Evolutionary conservation across 768 basidiomycete genomes (phyloP).

Genomic region (Kondoa subrosea): DNA sequence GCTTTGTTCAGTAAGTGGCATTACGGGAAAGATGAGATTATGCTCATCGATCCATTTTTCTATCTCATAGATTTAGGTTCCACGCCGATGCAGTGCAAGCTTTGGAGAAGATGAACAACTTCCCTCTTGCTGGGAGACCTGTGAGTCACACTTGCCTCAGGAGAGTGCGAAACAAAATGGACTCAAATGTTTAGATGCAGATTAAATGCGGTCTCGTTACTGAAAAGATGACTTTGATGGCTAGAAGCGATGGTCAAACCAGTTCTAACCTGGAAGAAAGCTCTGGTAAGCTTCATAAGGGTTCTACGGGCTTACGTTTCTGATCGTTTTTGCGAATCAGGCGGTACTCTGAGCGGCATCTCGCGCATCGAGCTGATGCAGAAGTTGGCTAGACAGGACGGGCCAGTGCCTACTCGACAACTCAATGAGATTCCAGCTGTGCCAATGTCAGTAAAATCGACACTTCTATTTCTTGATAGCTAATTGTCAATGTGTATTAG

Average conservation of each 20-base stretch:
- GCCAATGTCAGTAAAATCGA: constrained; percentile 21
- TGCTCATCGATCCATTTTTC: not conserved
- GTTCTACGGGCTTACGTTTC: not conserved
- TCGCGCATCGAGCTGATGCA: constrained; percentile 99
- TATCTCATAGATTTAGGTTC: constrained; percentile 59
- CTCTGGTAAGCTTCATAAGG: not conserved
- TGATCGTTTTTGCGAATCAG: constrained; percentile 34
- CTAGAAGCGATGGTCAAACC: not conserved
- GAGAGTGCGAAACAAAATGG: not conserved
- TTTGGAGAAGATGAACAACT: constrained; percentile 95
- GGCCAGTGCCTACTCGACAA: no score
- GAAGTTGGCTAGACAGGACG: constrained; percentile 92
- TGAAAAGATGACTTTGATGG: constrained; percentile 18
- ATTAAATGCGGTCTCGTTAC: constrained; percentile 24
- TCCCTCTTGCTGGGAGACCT: constrained; percentile 76
- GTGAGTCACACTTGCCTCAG: not conserved
- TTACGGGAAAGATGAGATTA: not conserved
- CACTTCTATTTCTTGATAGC: constrained; percentile 4
- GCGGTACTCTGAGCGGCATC: constrained; percentile 93
- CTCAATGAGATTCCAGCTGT: not conserved
- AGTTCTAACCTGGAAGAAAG: not conserved
- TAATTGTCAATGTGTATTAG: constrained; percentile 33
- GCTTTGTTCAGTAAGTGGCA: constrained; percentile 84
- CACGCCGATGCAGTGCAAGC: constrained; percentile 93
- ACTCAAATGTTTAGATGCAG: not conserved